Evolutionary conservation across 2,329 filamentous ascomycete genomes (phyloP), one percentile per base, ranked within the genome.

Genomic region (Daldinia sp.): DNA sequence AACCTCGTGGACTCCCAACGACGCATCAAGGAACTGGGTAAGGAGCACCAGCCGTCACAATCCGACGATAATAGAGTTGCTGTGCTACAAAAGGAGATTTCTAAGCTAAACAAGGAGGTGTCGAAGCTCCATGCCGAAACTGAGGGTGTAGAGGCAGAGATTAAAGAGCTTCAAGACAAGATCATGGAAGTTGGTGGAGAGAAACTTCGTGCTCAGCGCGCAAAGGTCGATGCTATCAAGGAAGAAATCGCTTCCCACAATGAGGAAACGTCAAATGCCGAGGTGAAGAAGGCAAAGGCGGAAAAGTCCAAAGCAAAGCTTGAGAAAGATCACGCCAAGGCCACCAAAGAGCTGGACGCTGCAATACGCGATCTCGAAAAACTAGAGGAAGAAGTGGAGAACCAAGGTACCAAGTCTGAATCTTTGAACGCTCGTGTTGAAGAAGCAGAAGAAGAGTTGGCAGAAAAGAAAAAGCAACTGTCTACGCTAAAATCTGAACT

Each of bases 101-200:
- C 84, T 6, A 86, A 87, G 62, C 83, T 96, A 64, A 87, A 93
- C 72, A 87, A 87, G 68, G 92, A 97, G 71, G 87, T 97, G 9
- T 87, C 90, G 61, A 91, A 90, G 71, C 84, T 99, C 8, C 92
- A 88, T 64, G 83, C 86, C 8, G 93, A 98, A 77, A 97, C 91
- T n/a, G 87, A 91, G 1, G 95, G 90, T 45, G 88, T 97, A 7
- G 95, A 99, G 75, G 89, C 90, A 23, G 95, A 98, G 77, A 98
- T 99, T 78, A 94, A 96, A 78, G 85, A 85, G 17, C 83, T 99
- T 1, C 94, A 99, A 75, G 90, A 95, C 83, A 96, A 94, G 82
- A 99, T 99, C 73, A 98, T 99, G 95, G 90, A 97, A 77, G 90
- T 97, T 66, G 95, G 95, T 73, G 95, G 95, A 78, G 93, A 98